phyloP scores from a whole-genome alignment of 768 basidiomycete genomes.

The Candolleomyces eurysporus region DNA sequence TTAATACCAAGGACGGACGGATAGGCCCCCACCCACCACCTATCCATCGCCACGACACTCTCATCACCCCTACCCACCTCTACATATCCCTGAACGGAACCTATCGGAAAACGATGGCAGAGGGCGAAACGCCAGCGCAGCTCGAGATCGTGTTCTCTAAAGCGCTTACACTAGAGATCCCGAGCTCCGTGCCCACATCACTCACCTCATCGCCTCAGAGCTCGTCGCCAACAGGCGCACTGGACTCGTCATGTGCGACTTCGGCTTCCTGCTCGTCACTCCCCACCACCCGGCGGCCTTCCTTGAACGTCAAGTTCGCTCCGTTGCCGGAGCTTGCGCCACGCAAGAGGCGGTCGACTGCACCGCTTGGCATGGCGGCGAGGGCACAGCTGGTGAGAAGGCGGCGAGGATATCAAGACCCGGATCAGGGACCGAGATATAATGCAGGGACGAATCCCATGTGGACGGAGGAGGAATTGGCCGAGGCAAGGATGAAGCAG shows the following conservation, averaged over 20 bases:
- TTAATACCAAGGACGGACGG: no score
- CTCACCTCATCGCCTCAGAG: conserved; percentile 39
- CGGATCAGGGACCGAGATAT: not conserved
- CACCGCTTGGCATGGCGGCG: not conserved
- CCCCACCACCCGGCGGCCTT: conserved; percentile 1
- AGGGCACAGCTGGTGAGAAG: not conserved
- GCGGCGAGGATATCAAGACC: not conserved
- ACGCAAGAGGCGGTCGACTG: conserved; percentile 36
- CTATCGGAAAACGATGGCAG: conserved; percentile 1
- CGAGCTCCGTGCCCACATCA: conserved; percentile 27
- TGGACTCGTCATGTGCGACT: not conserved
- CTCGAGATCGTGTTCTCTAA: conserved; percentile 5
- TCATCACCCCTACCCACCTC: not conserved
- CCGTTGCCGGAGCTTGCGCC: conserved; percentile 57
- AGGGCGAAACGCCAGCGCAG: not conserved
- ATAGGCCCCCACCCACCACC: not conserved
- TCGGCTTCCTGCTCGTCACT: conserved; percentile 15
- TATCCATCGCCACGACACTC: not conserved
- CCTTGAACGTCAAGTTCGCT: conserved; percentile 52
- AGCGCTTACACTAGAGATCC: conserved; percentile 7
- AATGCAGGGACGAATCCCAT: not conserved
- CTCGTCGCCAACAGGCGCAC: conserved; percentile 35
- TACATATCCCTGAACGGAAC: not conserved
- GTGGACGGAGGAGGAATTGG: conserved; percentile 40
- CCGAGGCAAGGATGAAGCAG: conserved; percentile 27